Evolutionary conservation across 441 rosid genomes (phyloP).

Genomic region (Syzygium syzygioides): DNA sequence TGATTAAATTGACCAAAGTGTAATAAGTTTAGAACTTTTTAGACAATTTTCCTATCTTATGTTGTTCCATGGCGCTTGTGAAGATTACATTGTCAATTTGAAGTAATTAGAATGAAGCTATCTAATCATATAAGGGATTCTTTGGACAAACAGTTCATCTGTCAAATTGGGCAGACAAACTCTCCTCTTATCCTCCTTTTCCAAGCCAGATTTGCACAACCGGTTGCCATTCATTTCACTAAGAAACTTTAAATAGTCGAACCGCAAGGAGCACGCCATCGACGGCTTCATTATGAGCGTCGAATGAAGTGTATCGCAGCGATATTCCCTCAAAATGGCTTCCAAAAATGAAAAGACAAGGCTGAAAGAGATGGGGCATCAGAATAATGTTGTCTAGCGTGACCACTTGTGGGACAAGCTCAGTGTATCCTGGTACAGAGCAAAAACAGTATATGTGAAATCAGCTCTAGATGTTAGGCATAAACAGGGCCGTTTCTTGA

Average conservation of each 20-base stretch:
- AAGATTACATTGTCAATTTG: not conserved
- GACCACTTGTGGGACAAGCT: not conserved
- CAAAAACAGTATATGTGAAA: not conserved
- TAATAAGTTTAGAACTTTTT: no score
- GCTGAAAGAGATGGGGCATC: not conserved
- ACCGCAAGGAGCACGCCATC: not conserved
- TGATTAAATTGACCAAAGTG: no score
- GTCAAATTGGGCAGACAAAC: not conserved
- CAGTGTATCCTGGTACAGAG: not conserved
- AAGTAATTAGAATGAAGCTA: not conserved
- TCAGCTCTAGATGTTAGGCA: not conserved
- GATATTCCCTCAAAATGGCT: not conserved
- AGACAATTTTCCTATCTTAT: not conserved
- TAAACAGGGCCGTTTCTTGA: not conserved
- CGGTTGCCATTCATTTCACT: not conserved
- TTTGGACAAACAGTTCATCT: not conserved
- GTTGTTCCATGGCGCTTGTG: not conserved
- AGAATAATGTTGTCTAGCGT: not conserved
- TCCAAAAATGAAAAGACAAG: not conserved
- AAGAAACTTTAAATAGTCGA: not conserved
- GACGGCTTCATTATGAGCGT: not conserved
- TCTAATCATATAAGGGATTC: no score
- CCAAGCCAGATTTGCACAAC: not conserved
- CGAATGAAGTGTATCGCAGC: not conserved
- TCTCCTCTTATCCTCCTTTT: not conserved